These are phyloP conservation scores for Candida ulmi DNA, from an alignment of 805 yeast genomes.

Conservation along the genomic window DNA sequence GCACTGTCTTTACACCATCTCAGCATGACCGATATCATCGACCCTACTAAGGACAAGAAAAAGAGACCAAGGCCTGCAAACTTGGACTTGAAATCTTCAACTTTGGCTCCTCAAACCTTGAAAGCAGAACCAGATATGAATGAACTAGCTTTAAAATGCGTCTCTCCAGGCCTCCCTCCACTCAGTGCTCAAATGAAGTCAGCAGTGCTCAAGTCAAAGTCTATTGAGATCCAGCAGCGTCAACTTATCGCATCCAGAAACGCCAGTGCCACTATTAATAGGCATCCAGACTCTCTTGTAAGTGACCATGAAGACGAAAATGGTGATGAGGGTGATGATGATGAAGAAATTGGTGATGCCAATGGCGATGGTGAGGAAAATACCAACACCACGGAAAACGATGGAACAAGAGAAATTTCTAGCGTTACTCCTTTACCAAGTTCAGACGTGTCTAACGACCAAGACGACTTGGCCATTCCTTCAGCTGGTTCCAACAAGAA, in stretches of 20 bases:
- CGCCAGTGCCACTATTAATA: not conserved
- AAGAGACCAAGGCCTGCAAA: constrained; percentile 25
- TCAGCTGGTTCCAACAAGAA: constrained; percentile 16
- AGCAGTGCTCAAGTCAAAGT: constrained; percentile 20
- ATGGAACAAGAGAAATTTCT: not conserved
- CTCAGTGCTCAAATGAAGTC: constrained; percentile 23
- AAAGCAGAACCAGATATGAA: constrained; percentile 12
- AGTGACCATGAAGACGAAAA: constrained; percentile 1
- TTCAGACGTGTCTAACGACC: constrained; percentile 11
- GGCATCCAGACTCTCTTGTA: not conserved
- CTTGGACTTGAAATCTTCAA: constrained; percentile 15
- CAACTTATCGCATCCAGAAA: constrained; percentile 22
- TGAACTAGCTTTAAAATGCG: constrained; percentile 21
- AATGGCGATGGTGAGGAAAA: constrained; percentile 2
- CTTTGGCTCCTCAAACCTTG: constrained; percentile 1
- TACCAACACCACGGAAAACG: not conserved
- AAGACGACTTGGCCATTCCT: constrained; percentile 17
- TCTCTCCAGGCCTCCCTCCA: constrained; percentile 25
- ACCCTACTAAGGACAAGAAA: constrained; percentile 9
- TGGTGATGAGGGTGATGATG: constrained; percentile 3
- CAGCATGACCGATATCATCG: not conserved
- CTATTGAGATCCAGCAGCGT: constrained; percentile 24
- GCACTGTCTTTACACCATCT: too few species aligned
- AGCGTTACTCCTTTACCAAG: not conserved
- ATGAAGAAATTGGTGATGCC: constrained; percentile 3